Percentiles rank a stretch among this genome's conserved stretches.
These are phyloP conservation scores for Geosmithia morbida DNA, from an alignment of 2,329 filamentous ascomycete species.

Conservation along the genomic window DNA sequence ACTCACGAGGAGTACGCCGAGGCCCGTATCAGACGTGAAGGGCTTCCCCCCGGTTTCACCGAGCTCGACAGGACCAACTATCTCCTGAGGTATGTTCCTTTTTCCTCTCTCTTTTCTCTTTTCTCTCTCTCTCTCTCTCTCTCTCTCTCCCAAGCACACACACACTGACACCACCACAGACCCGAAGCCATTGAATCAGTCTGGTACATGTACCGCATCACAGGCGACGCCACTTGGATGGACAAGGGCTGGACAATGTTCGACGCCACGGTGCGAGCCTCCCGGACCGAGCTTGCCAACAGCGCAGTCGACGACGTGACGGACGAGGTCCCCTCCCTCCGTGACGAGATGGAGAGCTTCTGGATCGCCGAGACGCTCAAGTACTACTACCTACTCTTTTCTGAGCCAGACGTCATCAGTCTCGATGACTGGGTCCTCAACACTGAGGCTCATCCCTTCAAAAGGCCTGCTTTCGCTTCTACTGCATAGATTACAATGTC, in stretches of 20 bases:
- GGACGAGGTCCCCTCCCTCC: slow-evolving; percentile 20
- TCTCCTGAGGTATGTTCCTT: slow-evolving; percentile 41
- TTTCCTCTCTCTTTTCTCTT: slow-evolving; percentile 3
- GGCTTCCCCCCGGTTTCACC: slow-evolving; percentile 35
- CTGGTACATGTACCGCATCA: slow-evolving; percentile 85
- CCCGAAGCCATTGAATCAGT: slow-evolving; percentile 81
- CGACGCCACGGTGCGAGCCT: slow-evolving; percentile 50
- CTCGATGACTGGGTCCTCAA: slow-evolving; percentile 56
- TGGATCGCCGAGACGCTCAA: slow-evolving; percentile 87
- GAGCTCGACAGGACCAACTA: slow-evolving; percentile 32
- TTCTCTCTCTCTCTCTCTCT: slow-evolving; percentile 15
- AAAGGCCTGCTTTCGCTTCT: slow-evolving; percentile 17
- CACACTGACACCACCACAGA: slow-evolving; percentile 20
- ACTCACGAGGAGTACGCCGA: slow-evolving; percentile 41
- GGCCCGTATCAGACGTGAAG: slow-evolving; percentile 24
- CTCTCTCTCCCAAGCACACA: slow-evolving; percentile 2
- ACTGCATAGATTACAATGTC: too few species aligned
- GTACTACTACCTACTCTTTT: slow-evolving; percentile 79
- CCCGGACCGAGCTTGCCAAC: slow-evolving; percentile 51
- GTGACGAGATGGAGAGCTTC: slow-evolving; percentile 71
- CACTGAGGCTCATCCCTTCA: slow-evolving; percentile 47
- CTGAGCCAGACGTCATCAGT: slow-evolving; percentile 47
- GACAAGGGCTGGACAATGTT: slow-evolving; percentile 86
- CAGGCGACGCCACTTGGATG: slow-evolving; percentile 59
- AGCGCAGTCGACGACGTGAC: slow-evolving; percentile 55